Evolutionary conservation across 2,329 filamentous ascomycete genomes (phyloP).

Genomic region (Raffaelea arxii): DNA sequence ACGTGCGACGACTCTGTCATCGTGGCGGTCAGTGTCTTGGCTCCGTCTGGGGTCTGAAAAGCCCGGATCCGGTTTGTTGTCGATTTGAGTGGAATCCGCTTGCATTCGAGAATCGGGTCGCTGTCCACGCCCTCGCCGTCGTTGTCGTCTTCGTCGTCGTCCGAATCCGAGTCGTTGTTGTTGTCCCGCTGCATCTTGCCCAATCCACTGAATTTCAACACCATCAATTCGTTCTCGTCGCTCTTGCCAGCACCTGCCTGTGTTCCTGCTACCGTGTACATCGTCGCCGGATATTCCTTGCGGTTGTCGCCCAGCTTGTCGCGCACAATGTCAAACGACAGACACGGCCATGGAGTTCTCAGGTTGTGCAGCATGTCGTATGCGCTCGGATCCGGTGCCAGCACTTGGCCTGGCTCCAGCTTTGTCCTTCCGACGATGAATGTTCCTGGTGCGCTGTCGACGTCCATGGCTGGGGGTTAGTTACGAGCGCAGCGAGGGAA

Average conservation of each 20-base stretch:
- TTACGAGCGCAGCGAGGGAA: too few relatives aligned
- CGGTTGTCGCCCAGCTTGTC: slow-evolving; percentile 82
- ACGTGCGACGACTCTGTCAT: slow-evolving; percentile 88
- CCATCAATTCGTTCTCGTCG: slow-evolving; percentile 86
- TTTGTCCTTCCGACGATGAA: slow-evolving; percentile 95
- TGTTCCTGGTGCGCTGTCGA: slow-evolving; percentile 66
- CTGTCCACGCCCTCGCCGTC: slow-evolving; percentile 65
- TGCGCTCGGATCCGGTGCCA: slow-evolving; percentile 84
- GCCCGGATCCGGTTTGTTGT: slow-evolving; percentile 91
- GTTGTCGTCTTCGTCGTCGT: slow-evolving; percentile 55
- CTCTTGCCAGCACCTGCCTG: slow-evolving; percentile 70
- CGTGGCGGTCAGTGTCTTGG: slow-evolving; percentile 64
- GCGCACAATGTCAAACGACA: slow-evolving; percentile 87
- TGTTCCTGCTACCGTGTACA: slow-evolving; percentile 91
- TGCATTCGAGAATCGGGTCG: slow-evolving; percentile 90
- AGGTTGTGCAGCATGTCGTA: slow-evolving; percentile 97
- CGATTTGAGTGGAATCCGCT: slow-evolving; percentile 72
- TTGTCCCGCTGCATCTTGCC: slow-evolving; percentile 68
- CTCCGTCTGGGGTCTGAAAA: slow-evolving; percentile 68
- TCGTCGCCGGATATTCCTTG: slow-evolving; percentile 86
- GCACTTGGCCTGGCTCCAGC: slow-evolving; percentile 79
- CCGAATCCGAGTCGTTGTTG: slow-evolving; percentile 54
- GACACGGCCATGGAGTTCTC: slow-evolving; percentile 90
- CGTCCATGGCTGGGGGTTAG: slow-evolving; percentile 62
- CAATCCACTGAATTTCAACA: slow-evolving; percentile 91